Base-by-base conservation (phyloP, 768 basidiomycete genomes). In the Pleurotus eryngii region DNA sequence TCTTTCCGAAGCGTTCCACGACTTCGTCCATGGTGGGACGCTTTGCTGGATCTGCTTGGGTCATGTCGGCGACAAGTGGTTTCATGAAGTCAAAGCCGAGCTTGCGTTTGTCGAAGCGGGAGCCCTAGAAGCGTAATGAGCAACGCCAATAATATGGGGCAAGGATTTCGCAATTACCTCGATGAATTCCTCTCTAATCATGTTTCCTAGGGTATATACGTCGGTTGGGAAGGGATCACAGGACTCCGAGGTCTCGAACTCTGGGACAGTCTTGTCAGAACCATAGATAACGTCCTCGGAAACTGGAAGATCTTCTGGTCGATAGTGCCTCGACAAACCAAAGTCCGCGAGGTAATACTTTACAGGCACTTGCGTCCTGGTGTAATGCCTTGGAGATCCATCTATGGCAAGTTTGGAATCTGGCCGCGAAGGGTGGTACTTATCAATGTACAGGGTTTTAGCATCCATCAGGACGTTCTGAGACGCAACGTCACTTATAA, bases 241-340 rank as follows among this genome's bases (percentile, higher is more conserved):
- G 11, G 64, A 64, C 1, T 60, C 56, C 2, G 59, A 40, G 2
- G 64, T 63, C 24, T 66, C 62, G 39, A 72, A 70, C 46, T 76
- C 74, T 3, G 73, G 74, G 0, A 72, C 72, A 2, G 72, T 62
- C 57, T 70, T 76, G 61, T 81, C 76, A 2, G 68, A 77, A 1
- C 79, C 77, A 42, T 63, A 61, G 1, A 74, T 67, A 0, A 73
- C 70, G 7, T 56, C 24, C 38, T 71, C 72, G 0, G 63, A 59
- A 0, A 71, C 70, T 0, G 71, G 55, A 0, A 56, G 60, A 5
- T 70, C 61, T 1, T 66, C 61, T 0, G 69, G 66, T 17, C 54
- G 54, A 54, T 69, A 74, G 11, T 58, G 56, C 26, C 60, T 55
- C 5, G 72, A 71, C 2, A 70, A 20, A 26, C 68, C 70, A 50